A percentile compares a stretch with the other conserved stretches of the same genome.
Evolutionary conservation across 495 filamentous ascomycete genomes (phyloP).

Genomic region (Lophiostoma macrostomum): DNA sequence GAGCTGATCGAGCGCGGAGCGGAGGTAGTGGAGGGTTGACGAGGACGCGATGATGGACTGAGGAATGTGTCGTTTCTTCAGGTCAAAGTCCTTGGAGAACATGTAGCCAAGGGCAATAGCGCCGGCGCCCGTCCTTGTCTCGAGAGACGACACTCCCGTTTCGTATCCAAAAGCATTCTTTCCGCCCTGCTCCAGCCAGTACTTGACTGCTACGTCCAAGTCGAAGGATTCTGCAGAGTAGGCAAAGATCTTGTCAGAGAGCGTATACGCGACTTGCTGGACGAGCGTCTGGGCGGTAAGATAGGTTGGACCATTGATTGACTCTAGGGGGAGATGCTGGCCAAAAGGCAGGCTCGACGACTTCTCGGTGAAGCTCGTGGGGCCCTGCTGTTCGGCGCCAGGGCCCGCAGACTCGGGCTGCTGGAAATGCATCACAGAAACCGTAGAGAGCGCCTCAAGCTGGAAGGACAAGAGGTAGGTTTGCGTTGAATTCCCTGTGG

Average conservation of each 20-base stretch:
- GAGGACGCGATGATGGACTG: constrained; percentile 86
- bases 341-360: constrained; percentile 63
- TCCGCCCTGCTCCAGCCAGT: constrained; percentile 65
- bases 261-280: constrained; percentile 89
- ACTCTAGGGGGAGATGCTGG: constrained; percentile 54
- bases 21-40: constrained; percentile 74
- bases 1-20: constrained; percentile 82
- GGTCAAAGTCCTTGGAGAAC: constrained; percentile 91
- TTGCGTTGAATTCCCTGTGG: too few relatives aligned
- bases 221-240: constrained; percentile 93
- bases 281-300: constrained; percentile 85
- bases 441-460: not conserved
- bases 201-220: constrained; percentile 73
- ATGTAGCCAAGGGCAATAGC: constrained; percentile 93
- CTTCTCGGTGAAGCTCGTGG: constrained; percentile 23
- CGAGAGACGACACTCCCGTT: constrained; percentile 72
- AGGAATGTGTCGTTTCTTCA: constrained; percentile 85
- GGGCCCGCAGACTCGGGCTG: constrained; percentile 30
- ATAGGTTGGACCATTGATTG: constrained; percentile 86
- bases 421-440: constrained; percentile 29
- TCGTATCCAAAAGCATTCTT: constrained; percentile 77
- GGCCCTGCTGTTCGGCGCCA: constrained; percentile 13
- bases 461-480: not conserved
- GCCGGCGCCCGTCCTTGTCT: constrained; percentile 85
- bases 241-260: constrained; percentile 94